Base-by-base conservation (phyloP, 1,284 basidiomycete genomes). In the Salmacisia buchloeana region DNA sequence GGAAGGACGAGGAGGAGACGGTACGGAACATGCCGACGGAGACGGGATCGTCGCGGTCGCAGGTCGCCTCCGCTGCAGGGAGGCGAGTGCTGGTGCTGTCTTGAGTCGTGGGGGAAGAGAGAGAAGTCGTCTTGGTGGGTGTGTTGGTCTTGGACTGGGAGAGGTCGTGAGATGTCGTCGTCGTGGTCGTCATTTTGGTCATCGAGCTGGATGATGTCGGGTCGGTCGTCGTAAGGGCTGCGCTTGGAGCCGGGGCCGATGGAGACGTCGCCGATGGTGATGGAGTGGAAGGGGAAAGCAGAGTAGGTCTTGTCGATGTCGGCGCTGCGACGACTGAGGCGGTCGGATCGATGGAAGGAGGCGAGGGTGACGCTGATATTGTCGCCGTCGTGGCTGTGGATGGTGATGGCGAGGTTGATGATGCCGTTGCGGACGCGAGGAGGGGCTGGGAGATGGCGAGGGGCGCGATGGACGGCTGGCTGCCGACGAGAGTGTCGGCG, bases 51-150 rank as follows among this genome's bases (percentile, higher is more conserved):
- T 25, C 29, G 49, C 29, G 29, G n/a, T 60, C 63, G 65, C 70
- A 68, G 70, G 70, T 74, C 72, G 70, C 74, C 75, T 77, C 71
- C 75, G 68, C 75, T 77, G 75, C 75, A 67, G 75, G 75, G 70
- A 77, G 75, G 72, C 74, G 66, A 77, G 73, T 71, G 71, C 66
- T 52, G 57, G 34, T 27, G 39, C 15, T 63, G 58, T 34, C 34
- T n/a, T n/a, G n/a, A n/a, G n/a, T n/a, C n/a, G n/a, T n/a, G 27
- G 23, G 31, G 7, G 18, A n/a, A 46, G 27, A 27, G 31, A 33
- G 18, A 18, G 61, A 12, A 13, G 36, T 25, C 29, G 34, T 7
- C 15, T 31, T 21, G 25, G 64, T 68, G 65, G 33, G 63, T 64
- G 66, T 67, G 61, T 63, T 60, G 64, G 62, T 61, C 54, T 64